Base-by-base conservation (phyloP, 164 flowering plant species). In the Sedum album region DNA sequence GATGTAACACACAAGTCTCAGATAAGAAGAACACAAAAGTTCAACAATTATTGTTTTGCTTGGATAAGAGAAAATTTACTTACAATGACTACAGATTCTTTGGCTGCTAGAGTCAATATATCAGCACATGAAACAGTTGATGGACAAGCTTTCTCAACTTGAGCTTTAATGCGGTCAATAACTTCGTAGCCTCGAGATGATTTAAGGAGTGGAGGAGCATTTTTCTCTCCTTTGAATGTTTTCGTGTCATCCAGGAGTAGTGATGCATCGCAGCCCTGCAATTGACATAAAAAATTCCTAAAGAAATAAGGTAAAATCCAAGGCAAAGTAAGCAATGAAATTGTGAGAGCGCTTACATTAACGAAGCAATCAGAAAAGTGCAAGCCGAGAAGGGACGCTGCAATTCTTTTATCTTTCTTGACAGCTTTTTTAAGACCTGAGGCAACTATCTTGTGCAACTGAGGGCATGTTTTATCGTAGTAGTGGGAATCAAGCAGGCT, bases 301-400 rank as follows among this genome's bases (percentile, higher is more conserved):
- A n/a, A n/a, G n/a, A n/a, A n/a, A 20, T 20, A 6, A 51, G 57
- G 23, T 21, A 20, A 51, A 51, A 5, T 23, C 8, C 60, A 57
- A 57, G 33, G 20, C 14, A 18, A 28, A 11, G 33, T 44, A 11
- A 44, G 48, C 15, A 42, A 42, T 14, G 15, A 5, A 23, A 10
- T 25, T 13, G 25, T 1, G 20, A 2, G 46, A 5, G 31, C 8
- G 53, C 26, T 81, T 84, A 89, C 96, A 77, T 87, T 80, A 35
- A 84, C 90, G 53, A 89, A 66, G 73, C 96, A 89, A 68, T 89
- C 96, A 53, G 87, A 89, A 76, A 85, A 89, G 70, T 89, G 90
- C 67, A 89, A 72, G 69, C 94, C 81, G 36, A 86, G 69, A 73
- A 88, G 82, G 31, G 91, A 88, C 41, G 95, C 95, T 0, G 91